These are phyloP conservation scores for Choanephora cucurbitarum DNA, from an alignment of 371 early-diverging fungal genomes.

Conservation along the genomic window DNA sequence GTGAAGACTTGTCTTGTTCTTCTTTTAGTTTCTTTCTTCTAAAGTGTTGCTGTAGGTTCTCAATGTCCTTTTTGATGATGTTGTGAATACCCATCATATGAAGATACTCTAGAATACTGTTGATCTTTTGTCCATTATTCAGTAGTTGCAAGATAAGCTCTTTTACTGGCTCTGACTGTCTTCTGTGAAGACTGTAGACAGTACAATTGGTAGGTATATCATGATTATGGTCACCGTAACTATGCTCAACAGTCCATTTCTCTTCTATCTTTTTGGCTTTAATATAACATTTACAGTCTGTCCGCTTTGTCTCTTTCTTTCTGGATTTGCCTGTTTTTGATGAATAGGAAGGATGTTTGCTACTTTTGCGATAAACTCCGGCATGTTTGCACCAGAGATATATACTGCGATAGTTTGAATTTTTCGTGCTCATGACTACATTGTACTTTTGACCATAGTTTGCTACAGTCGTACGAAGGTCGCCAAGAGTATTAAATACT, in stretches of 20 bases:
- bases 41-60: constrained; percentile 14
- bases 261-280: constrained; percentile 8
- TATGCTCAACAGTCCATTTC: constrained; percentile 12
- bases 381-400: constrained; percentile 19
- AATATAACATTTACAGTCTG: constrained; percentile 12
- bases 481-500: not conserved
- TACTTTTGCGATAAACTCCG: constrained; percentile 11
- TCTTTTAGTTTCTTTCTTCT: constrained; percentile 10
- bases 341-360: not conserved
- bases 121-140: constrained; percentile 10
- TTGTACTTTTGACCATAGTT: constrained; percentile 12
- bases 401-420: constrained; percentile 14
- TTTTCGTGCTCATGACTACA: constrained; percentile 14
- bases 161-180: constrained; percentile 8
- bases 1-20: not conserved
- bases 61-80: constrained; percentile 18
- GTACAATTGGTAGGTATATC: constrained; percentile 7
- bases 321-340: constrained; percentile 4
- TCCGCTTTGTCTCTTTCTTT: constrained; percentile 12
- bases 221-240: constrained; percentile 13
- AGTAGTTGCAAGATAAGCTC: constrained; percentile 8
- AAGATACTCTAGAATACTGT: constrained; percentile 1
- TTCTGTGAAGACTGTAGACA: constrained; percentile 13
- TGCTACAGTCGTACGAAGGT: constrained; percentile 3
- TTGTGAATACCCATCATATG: constrained; percentile 14